Percentiles rank a stretch among this genome's conserved stretches.
These are phyloP conservation scores for Begonia loranthoides DNA, from an alignment of 306 rosid genomes.

Conservation along the genomic window DNA sequence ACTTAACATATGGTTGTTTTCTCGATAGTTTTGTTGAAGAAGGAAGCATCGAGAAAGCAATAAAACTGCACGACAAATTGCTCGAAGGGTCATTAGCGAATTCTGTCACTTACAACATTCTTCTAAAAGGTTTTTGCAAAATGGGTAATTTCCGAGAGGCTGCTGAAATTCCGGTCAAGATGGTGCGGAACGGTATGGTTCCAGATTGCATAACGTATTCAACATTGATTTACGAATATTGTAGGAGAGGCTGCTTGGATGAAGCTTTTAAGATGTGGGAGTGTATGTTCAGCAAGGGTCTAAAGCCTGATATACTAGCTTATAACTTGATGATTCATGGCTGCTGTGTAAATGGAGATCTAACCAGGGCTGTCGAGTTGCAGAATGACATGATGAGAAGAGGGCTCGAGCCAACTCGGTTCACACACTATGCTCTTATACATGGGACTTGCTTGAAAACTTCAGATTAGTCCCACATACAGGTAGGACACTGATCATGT, in stretches of 20 bases:
- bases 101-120: conserved; percentile 66
- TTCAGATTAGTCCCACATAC: neutral
- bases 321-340: conserved; percentile 69
- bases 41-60: conserved; percentile 70
- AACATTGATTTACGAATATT: conserved; percentile 61
- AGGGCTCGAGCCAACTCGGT: conserved; percentile 44
- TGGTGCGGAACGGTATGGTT: conserved; percentile 47
- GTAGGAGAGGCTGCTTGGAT: conserved; percentile 49
- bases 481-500: too few relatives aligned
- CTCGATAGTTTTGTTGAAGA: conserved; percentile 53
- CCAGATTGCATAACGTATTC: conserved; percentile 86
- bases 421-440: conserved; percentile 19
- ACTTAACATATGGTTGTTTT: conserved; percentile 67
- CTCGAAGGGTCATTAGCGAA: conserved; percentile 48
- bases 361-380: conserved; percentile 55
- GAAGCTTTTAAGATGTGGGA: conserved; percentile 68
- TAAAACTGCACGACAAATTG: conserved; percentile 60
- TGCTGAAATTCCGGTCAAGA: conserved; percentile 40
- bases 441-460: conserved; percentile 18
- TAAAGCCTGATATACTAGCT: conserved; percentile 65
- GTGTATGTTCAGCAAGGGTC: conserved; percentile 59
- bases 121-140: conserved; percentile 75
- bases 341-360: conserved; percentile 69
- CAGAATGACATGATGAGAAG: conserved; percentile 71
- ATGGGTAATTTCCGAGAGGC: conserved; percentile 68